A percentile compares a stretch with the other conserved stretches of the same genome.
These are phyloP conservation scores for Erythrophleum fordii DNA, from an alignment of 306 rosid species.

Conservation along the genomic window DNA sequence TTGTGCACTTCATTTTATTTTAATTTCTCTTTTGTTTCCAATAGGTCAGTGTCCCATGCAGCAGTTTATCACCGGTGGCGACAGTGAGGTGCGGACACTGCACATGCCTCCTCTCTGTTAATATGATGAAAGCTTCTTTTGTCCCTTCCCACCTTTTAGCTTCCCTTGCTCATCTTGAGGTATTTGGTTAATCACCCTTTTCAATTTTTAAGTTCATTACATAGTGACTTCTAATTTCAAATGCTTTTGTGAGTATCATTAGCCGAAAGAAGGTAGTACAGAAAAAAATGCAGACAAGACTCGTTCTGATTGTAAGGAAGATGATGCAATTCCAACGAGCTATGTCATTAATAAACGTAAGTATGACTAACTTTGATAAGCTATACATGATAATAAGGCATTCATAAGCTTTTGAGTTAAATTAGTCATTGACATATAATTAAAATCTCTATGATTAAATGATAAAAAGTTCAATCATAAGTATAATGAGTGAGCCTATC, in stretches of 20 bases:
- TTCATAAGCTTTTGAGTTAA: neutral
- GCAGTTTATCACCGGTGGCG: conserved; percentile 82
- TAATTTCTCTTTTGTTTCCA: neutral
- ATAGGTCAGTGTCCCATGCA: conserved; percentile 90
- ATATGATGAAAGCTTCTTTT: conserved; percentile 82
- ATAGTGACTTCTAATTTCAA: neutral
- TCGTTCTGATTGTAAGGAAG: conserved; percentile 71
- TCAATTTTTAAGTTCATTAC: neutral
- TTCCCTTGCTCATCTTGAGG: conserved; percentile 55
- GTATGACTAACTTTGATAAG: neutral
- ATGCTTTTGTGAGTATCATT: conserved; percentile 20
- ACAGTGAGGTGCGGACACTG: conserved; percentile 92
- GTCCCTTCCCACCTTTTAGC: conserved; percentile 81
- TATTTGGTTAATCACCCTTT: neutral
- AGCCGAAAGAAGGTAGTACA: conserved; percentile 54
- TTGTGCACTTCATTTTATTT: neutral
- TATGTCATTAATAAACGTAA: conserved; percentile 75
- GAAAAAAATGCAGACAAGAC: conserved; percentile 56
- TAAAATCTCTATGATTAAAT: too few species aligned
- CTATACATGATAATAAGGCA: neutral
- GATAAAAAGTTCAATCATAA: too few species aligned
- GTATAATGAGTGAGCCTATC: too few species aligned
- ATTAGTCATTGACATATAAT: too few species aligned
- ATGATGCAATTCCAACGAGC: conserved; percentile 50
- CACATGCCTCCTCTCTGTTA: conserved; percentile 75